Evolutionary conservation across 352 stramenopile species (phyloP).

Genomic region (Phytophthora sp.): DNA sequence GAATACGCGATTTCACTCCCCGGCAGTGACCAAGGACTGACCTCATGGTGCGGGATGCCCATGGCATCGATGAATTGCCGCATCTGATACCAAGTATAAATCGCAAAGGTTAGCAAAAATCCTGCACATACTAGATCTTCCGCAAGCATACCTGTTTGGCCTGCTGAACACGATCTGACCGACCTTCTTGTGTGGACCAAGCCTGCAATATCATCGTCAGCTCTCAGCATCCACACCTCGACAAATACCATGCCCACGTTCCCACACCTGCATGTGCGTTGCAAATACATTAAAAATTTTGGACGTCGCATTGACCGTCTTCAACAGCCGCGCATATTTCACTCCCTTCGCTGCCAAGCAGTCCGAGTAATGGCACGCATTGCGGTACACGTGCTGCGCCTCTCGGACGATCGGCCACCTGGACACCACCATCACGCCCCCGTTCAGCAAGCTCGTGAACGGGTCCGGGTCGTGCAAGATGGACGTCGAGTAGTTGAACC

Average conservation of each 20-base stretch:
- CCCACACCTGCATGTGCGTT: constrained; percentile 80
- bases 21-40: constrained; percentile 20
- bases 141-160: constrained; percentile 56
- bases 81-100: constrained; percentile 46
- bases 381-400: constrained; percentile 79
- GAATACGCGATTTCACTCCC: no score
- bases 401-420: constrained; percentile 83
- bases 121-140: not conserved
- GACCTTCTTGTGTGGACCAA: constrained; percentile 75
- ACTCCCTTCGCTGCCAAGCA: constrained; percentile 84
- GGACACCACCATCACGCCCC: constrained; percentile 81
- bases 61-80: constrained; percentile 67
- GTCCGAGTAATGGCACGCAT: constrained; percentile 83
- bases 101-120: no score
- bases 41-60: constrained; percentile 69
- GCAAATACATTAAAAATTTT: constrained; percentile 89
- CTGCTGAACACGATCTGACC: constrained; percentile 67
- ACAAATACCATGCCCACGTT: not conserved
- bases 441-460: constrained; percentile 84
- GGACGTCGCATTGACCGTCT: constrained; percentile 46
- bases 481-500: constrained; percentile 68
- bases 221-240: no score
- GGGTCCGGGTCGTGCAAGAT: constrained; percentile 80
- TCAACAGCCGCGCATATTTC: constrained; percentile 82
- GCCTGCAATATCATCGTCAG: no score